These are phyloP conservation scores for Fagopyrum esculentum DNA, from an alignment of 148 eudicot species.

Conservation along the genomic window DNA sequence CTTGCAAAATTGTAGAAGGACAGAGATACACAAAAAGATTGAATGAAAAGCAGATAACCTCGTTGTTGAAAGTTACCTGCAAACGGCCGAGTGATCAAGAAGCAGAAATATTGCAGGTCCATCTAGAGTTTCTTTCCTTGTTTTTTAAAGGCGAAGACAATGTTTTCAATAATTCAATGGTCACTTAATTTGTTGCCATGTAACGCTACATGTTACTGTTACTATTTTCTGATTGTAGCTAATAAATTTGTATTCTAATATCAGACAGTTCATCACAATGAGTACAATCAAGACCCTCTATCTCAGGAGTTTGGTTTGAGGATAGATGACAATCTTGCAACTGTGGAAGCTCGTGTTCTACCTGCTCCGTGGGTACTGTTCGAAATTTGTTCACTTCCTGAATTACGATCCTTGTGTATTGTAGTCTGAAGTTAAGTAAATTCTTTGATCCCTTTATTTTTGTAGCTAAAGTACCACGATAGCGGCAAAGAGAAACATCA, in stretches of 20 bases:
- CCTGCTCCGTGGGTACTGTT: slow-evolving; percentile 68
- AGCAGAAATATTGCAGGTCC: slow-evolving; percentile 63
- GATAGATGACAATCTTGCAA: slow-evolving; percentile 52
- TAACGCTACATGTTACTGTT: too few relatives aligned
- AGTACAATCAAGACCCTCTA: slow-evolving; percentile 53
- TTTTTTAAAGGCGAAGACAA: not conserved
- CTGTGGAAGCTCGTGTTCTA: slow-evolving; percentile 74
- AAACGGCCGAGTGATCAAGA: slow-evolving; percentile 62
- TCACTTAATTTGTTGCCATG: not conserved
- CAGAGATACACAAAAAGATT: slow-evolving; percentile 66
- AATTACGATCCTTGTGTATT: not conserved
- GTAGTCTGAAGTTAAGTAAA: not conserved
- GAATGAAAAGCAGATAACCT: slow-evolving; percentile 70
- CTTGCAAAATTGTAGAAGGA: slow-evolving; percentile 76
- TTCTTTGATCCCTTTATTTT: slow-evolving; percentile 1
- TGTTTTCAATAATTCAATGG: not conserved
- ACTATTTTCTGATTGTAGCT: not conserved
- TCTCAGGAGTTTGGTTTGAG: slow-evolving; percentile 64
- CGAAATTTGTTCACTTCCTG: not conserved
- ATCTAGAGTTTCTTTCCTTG: not conserved
- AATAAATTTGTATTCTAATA: slow-evolving; percentile 4
- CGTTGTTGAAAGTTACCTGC: slow-evolving; percentile 58
- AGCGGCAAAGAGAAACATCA: slow-evolving; percentile 58
- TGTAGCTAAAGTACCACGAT: slow-evolving; percentile 62
- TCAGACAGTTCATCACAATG: slow-evolving; percentile 60